Evolutionary conservation across 768 basidiomycete genomes (phyloP).

Genomic region (Auriscalpium vulgare): DNA sequence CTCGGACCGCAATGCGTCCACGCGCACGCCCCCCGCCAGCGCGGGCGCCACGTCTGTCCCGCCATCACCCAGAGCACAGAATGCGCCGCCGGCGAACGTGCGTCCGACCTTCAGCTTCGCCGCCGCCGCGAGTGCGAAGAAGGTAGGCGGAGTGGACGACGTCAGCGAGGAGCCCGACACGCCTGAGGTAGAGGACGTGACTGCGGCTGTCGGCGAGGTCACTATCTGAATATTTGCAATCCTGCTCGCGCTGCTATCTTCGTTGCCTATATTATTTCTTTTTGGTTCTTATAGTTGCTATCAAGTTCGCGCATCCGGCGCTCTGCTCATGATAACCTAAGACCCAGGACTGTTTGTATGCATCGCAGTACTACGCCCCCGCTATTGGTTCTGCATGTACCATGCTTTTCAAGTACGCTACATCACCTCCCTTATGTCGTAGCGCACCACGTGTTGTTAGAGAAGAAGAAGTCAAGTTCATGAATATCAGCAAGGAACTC

Average conservation of each 20-base stretch:
- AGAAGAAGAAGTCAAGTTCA: not conserved
- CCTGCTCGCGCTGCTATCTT: not conserved
- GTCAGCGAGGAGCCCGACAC: constrained; percentile 17
- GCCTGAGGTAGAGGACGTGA: constrained; percentile 14
- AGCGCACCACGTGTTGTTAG: not conserved
- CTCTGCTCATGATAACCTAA: not conserved
- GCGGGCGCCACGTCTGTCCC: constrained; percentile 6
- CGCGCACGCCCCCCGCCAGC: constrained; percentile 20
- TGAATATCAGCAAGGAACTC: too few relatives aligned
- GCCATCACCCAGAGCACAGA: constrained; percentile 8
- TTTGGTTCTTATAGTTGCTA: constrained; percentile 9
- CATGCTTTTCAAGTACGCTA: constrained; percentile 8
- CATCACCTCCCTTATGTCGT: constrained; percentile 1
- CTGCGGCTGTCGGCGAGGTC: constrained; percentile 31
- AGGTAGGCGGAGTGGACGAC: constrained; percentile 22
- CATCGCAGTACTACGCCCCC: not conserved
- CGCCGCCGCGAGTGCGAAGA: constrained; percentile 52
- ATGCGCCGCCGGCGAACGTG: constrained; percentile 37
- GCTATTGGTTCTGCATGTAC: constrained; percentile 6
- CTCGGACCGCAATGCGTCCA: constrained; percentile 21
- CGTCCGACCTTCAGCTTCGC: constrained; percentile 79
- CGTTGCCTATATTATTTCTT: constrained; percentile 8
- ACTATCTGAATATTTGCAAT: constrained; percentile 19
- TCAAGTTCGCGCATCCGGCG: constrained; percentile 11
- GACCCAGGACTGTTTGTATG: constrained; percentile 6